Conservation (phyloP, 768 basidiomycete species). For the Ramaria rubella region DNA sequence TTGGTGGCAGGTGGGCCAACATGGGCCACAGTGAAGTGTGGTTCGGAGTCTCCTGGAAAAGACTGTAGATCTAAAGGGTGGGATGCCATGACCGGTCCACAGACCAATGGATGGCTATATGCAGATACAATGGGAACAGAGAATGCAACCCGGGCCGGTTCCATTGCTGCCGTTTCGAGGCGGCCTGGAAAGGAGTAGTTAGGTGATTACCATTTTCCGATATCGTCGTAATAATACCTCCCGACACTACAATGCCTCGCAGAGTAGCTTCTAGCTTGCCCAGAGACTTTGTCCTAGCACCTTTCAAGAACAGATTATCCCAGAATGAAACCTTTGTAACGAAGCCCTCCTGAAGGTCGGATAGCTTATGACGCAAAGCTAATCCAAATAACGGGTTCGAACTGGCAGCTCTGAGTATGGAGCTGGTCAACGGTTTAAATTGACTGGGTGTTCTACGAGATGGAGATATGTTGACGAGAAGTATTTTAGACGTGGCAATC, state of each 20-base stretch:
- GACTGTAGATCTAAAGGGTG: constrained; percentile 84
- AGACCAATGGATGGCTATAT: constrained; percentile 53
- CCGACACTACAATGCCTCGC: constrained; percentile 64
- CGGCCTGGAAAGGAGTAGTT: constrained; percentile 33
- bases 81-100: constrained; percentile 75
- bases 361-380: constrained; percentile 73
- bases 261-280: constrained; percentile 57
- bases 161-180: constrained; percentile 43
- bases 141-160: constrained; percentile 63
- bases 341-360: constrained; percentile 64
- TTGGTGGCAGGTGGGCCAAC: constrained; percentile 82
- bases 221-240: constrained; percentile 40
- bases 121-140: constrained; percentile 70
- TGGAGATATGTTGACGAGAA: not conserved
- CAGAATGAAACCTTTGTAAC: constrained; percentile 74
- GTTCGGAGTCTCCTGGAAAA: constrained; percentile 34
- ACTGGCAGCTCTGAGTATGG: constrained; percentile 49
- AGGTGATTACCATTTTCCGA: not conserved
- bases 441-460: constrained; percentile 42
- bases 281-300: constrained; percentile 52
- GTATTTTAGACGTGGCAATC: not conserved
- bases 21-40: constrained; percentile 38
- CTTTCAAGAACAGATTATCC: constrained; percentile 73
- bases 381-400: constrained; percentile 51
- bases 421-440: constrained; percentile 44